A percentile compares a stretch with the other conserved stretches of the same genome.
Conservation (phyloP, 2,329 filamentous ascomycete species). For the Colletotrichum filicis region DNA sequence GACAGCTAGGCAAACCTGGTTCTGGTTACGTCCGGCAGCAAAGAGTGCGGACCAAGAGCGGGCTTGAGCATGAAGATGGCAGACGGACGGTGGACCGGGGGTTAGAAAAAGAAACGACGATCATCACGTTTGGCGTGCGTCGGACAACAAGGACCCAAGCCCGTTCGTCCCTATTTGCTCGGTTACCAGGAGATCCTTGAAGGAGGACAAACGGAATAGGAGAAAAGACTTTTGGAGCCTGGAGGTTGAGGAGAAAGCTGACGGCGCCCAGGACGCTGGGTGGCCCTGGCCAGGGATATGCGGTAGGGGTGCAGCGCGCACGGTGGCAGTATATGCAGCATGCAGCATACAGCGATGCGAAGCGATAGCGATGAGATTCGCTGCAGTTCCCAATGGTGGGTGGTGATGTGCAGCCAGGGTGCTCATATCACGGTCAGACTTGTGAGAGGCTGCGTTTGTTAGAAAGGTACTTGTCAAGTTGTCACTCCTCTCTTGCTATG, state of each 20-base stretch:
- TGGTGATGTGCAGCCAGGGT: background rate
- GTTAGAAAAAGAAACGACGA: slow-evolving; percentile 18
- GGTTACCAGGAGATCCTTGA: background rate
- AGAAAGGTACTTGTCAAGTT: background rate
- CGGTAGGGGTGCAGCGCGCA: slow-evolving; percentile 13
- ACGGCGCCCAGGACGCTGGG: slow-evolving; percentile 13
- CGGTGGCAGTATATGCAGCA: background rate
- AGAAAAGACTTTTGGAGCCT: background rate
- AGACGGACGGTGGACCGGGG: background rate
- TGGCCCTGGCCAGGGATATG: slow-evolving; percentile 21
- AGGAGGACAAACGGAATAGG: background rate
- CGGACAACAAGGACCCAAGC: slow-evolving; percentile 12
- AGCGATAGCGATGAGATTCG: slow-evolving; percentile 7
- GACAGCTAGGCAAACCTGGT: background rate
- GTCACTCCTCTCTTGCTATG: background rate
- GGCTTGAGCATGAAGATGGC: background rate
- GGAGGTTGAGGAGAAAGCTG: background rate
- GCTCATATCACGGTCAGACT: background rate
- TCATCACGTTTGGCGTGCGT: slow-evolving; percentile 22
- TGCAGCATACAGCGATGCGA: background rate
- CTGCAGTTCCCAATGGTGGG: background rate
- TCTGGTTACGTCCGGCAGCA: background rate
- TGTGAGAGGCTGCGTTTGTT: background rate
- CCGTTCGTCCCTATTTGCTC: slow-evolving; percentile 3
- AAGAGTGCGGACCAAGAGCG: background rate